phyloP scores from a whole-genome alignment of 1,284 basidiomycete species.

The Papiliotrema laurentii region DNA sequence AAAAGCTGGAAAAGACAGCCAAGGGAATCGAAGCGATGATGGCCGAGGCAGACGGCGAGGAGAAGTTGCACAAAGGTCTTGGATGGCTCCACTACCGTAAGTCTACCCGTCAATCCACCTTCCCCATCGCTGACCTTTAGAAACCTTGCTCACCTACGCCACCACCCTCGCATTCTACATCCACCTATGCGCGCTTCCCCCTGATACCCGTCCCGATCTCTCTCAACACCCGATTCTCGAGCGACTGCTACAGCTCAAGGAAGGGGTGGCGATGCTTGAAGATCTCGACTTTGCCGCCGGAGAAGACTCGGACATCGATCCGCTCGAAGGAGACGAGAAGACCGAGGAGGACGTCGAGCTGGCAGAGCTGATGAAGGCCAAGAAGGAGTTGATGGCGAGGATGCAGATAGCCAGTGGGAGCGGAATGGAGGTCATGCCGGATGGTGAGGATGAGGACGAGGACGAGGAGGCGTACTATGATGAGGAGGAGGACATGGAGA shows the following conservation, averaged over 20 bases:
- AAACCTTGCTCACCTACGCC: conserved; percentile 83
- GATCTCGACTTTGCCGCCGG: conserved; percentile 64
- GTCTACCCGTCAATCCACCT: conserved; percentile 8
- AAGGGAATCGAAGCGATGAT: conserved; percentile 39
- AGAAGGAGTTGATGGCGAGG: conserved; percentile 37
- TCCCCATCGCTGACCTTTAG: conserved; percentile 47
- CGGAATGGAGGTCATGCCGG: conserved; percentile 8
- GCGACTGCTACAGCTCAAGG: conserved; percentile 80
- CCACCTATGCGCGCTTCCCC: conserved; percentile 72
- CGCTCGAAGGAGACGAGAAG: conserved; percentile 19
- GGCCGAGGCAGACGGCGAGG: conserved; percentile 29
- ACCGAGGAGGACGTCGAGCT: conserved; percentile 36
- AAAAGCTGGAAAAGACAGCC: conserved; percentile 45
- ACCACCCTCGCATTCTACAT: conserved; percentile 91
- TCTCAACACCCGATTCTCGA: conserved; percentile 71
- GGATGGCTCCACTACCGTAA: conserved; percentile 50
- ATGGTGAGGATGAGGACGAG: conserved; percentile 13
- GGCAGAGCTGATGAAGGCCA: conserved; percentile 19
- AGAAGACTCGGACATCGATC: conserved; percentile 52
- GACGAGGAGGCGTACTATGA: conserved; percentile 20
- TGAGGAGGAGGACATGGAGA: conserved; percentile 32
- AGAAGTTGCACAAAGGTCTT: conserved; percentile 42
- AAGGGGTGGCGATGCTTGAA: conserved; percentile 75
- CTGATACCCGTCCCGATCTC: conserved; percentile 58
- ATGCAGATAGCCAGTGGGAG: conserved; percentile 8